Conservation (phyloP, 1,284 basidiomycete genomes). For the Ganoderma lingzhi region DNA sequence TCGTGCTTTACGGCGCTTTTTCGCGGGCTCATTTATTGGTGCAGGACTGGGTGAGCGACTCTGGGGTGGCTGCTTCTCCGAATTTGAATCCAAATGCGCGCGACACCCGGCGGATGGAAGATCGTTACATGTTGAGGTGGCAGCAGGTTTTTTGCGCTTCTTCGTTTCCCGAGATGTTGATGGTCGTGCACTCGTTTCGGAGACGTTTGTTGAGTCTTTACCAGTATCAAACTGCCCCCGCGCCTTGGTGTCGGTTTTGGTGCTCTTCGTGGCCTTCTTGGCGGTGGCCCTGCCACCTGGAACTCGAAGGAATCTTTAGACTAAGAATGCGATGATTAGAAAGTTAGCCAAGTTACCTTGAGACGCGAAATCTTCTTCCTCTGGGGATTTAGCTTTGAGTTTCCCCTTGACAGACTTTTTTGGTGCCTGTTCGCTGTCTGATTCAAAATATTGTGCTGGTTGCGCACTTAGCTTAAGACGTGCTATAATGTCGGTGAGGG, state of each 20-base stretch:
- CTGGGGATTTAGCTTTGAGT: conserved; percentile 2
- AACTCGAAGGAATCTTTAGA: background rate
- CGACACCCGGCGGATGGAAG: background rate
- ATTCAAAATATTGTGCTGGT: background rate
- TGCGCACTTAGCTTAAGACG: background rate
- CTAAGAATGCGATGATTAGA: background rate
- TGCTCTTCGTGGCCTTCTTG: background rate
- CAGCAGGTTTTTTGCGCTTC: background rate
- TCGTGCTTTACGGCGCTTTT: background rate
- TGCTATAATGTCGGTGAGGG: background rate
- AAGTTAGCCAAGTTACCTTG: background rate
- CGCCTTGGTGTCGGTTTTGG: background rate
- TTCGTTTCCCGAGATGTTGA: background rate
- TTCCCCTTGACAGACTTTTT: conserved; percentile 11
- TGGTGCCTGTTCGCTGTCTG: background rate
- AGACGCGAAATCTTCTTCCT: background rate
- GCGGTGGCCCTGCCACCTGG: background rate
- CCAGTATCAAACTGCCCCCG: background rate
- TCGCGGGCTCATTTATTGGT: background rate
- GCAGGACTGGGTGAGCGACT: background rate
- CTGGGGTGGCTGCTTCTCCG: background rate
- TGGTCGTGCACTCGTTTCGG: background rate
- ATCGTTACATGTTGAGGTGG: background rate
- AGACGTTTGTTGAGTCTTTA: background rate
- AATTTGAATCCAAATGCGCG: background rate